Base-by-base conservation (phyloP, 2,329 filamentous ascomycete genomes). In the Penicillium thymicola region DNA sequence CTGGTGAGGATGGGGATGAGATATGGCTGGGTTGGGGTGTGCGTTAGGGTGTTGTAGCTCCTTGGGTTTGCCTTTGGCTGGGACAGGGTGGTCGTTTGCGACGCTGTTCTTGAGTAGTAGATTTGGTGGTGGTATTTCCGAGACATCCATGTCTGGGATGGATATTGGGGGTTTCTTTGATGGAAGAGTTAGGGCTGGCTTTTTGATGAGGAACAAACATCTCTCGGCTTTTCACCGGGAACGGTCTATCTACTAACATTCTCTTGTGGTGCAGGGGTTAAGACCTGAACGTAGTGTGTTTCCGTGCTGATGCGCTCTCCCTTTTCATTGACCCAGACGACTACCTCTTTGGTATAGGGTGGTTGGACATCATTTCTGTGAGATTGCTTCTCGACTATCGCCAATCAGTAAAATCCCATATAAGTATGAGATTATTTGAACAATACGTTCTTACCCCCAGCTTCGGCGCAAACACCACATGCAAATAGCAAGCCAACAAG, bases 261-360 rank as follows among this genome's bases (percentile, higher is more conserved):
- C 23, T 55, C 59, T 46, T 59, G 59, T 14, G 23, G 10, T 16
- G 47, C 23, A 25, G 58, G 27, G 13, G 59, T 48, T 21, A 56
- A 51, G 38, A 53, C 44, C 23, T 18, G 18, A n/a, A 58, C 36
- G 45, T 52, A 46, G 59, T 70, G 81, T n/a, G 63, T 63, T 44
- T 74, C 63, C 30, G 68, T 60, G 40, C 75, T 77, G 58, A 85
- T 61, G 3, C 79, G 75, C n/a, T 79, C 75, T 54, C 84, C 84
- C 55, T 80, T 69, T 61, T 81, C 73, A 66, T 89, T 79, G 44
- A 88, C 82, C 71, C 82, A 88, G 65, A 88, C 79, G 28, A 85
- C 69, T 23, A 80, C 78, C 48, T 82, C 75, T 56, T 81, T 75
- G 6, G 78, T 76, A 10, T 77, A 79, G 52, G 52, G 68, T 62